Evolutionary conservation across 176 grass and related monocot species (phyloP), one percentile per base, ranked within the genome.

Genomic region (Microstegium vimineum): DNA sequence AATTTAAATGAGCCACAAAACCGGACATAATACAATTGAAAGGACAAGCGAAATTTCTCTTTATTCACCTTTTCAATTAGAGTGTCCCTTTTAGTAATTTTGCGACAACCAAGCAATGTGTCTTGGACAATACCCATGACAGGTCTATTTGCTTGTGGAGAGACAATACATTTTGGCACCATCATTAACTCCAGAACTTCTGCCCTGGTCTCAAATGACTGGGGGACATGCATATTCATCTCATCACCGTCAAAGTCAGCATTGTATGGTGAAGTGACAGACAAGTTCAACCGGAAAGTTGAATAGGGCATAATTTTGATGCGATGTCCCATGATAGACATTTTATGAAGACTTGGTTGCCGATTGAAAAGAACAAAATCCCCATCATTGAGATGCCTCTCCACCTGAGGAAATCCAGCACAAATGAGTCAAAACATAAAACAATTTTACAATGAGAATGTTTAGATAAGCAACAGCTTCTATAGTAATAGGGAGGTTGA

Each of bases 251-350:
- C 95, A 82, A 98, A 98, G 88, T 98, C 95, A 74, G 95, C 95
- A 95, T 98, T 98, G 74, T 98, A 98, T 41, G 95, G 95, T 49
- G 95, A 98, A 62, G 95, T 98, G 51, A 98, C 95, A 14, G 95
- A 98, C 45, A 98, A 74, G 46, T 98, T 98, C 32, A 98, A 78
- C 26, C 92, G 90, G 47, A 98, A 98, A 85, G 92, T 98, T 69
- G 95, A 98, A 73, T 98, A 98, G 17, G 92, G 95, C 95, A 98
- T 98, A 45, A 98, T 98, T 87, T 98, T 98, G 57, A 98, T 98
- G 18, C 90, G 90, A 81, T 98, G 95, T 1, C 95, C 92, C 95
- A 98, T 94, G n/a, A 98, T 98, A 64, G 95, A 98, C 95, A 98
- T 98, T 92, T 98, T 98, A 77, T 98, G 92, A 72, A 98, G 92